Conservation (phyloP, 2,329 filamentous ascomycete genomes). For the Nemania bipapillata region DNA sequence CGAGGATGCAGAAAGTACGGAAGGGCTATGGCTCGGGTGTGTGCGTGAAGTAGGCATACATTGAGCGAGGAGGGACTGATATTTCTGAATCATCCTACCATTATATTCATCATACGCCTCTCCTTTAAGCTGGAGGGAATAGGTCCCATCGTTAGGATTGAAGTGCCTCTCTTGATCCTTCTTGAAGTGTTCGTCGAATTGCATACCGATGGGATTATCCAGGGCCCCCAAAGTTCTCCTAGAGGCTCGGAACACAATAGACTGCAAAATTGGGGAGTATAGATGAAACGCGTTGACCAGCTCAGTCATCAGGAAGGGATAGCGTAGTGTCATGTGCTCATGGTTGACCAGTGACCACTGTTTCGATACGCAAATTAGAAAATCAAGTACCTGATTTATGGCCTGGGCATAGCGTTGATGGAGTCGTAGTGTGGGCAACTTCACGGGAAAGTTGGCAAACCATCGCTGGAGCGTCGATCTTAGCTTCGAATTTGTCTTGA, state of each 20-base stretch:
- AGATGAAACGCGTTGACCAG: slow-evolving; percentile 61
- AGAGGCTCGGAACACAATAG: slow-evolving; percentile 64
- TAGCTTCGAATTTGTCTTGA: slow-evolving; percentile 55
- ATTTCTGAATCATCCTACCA: slow-evolving; percentile 36
- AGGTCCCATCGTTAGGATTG: slow-evolving; percentile 39
- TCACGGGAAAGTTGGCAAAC: slow-evolving; percentile 54
- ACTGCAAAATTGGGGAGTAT: slow-evolving; percentile 63
- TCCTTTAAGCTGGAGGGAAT: slow-evolving; percentile 24
- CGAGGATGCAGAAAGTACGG: slow-evolving; percentile 20
- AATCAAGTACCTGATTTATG: slow-evolving; percentile 55
- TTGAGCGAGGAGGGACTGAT: slow-evolving; percentile 34
- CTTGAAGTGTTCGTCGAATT: slow-evolving; percentile 54
- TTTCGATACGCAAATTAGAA: slow-evolving; percentile 57
- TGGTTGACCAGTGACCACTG: slow-evolving; percentile 55
- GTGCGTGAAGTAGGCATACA: slow-evolving; percentile 8
- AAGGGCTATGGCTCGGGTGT: slow-evolving; percentile 20
- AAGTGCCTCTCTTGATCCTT: slow-evolving; percentile 52
- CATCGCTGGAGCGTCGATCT: slow-evolving; percentile 47
- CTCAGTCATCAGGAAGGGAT: slow-evolving; percentile 68
- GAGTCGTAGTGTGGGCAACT: slow-evolving; percentile 34
- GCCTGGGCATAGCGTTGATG: slow-evolving; percentile 37
- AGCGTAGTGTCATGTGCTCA: slow-evolving; percentile 54
- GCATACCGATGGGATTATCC: slow-evolving; percentile 51
- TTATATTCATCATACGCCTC: slow-evolving; percentile 42
- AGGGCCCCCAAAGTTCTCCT: slow-evolving; percentile 59